Evolutionary conservation across 106 monocot genomes (phyloP), one percentile per base, ranked within the genome.

Genomic region (Phalaenopsis aphrodite): DNA sequence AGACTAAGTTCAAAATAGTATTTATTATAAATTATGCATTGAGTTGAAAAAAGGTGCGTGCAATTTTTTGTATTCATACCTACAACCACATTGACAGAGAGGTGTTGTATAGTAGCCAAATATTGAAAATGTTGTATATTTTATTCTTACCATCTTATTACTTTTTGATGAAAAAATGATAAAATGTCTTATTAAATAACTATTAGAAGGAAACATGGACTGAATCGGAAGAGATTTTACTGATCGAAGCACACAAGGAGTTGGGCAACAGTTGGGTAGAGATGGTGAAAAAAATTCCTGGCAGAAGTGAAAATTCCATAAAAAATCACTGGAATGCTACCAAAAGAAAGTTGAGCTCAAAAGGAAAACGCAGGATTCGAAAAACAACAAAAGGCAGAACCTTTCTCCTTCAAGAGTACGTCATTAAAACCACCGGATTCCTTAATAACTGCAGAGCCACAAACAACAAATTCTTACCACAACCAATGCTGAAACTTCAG

Each of bases 251-350:
- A 2, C 93, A 93, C 55, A 76, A 84, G 81, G 83, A 78, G 56
- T 64, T 85, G 2, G 93, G 93, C 16, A 93, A 93, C 79, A 56
- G 77, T 42, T 93, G 93, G 93, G 89, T 89, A 0, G 87, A 89
- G 85, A 93, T 91, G 3, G 87, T 91, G 1, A 91, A 86, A 78
- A 46, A 56, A 2, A 84, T 93, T 69, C 84, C 89, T 0, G 93
- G 93, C 38, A 75, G 91, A 55, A 84, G 87, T 0, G 93, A 93
- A 56, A 93, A 93, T 83, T 89, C 89, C 55, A 89, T 93, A 37
- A 93, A 93, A 85, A 93, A 93, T 80, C 89, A 91, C 77, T 93
- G 93, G 93, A 93, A 93, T 46, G 88, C 93, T 41, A 87, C 93
- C 75, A 89, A 83, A 43, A 87, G 91, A 49, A 87, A 81, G 77